A percentile compares a stretch with the other conserved stretches of the same genome.
Evolutionary conservation across 148 eudicot species (phyloP).

Genomic region (Pharnaceum exiguum): DNA sequence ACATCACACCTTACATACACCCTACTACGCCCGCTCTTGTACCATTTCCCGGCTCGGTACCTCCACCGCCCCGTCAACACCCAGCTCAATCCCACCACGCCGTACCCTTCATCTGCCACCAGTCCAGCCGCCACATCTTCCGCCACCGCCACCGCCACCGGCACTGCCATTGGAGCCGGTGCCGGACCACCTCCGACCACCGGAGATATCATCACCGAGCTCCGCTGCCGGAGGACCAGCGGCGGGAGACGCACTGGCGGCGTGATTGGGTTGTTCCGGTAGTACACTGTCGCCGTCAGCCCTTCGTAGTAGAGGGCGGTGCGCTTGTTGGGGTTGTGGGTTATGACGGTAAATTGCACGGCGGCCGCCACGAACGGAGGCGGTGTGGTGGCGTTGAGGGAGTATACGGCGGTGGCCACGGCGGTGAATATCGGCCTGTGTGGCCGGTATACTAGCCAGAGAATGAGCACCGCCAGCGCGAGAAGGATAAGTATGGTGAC

Average conservation of each 20-base stretch:
- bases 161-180: too few species aligned
- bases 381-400: conserved; percentile 43
- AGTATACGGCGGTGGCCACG: conserved; percentile 36
- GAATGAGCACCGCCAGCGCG: conserved; percentile 40
- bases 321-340: conserved; percentile 59
- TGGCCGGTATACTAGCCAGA: conserved; percentile 73
- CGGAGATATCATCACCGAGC: conserved; percentile 29
- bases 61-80: conserved; percentile 57
- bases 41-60: conserved; percentile 56
- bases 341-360: conserved; percentile 56
- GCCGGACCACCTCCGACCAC: conserved; percentile 32
- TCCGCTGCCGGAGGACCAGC: conserved; percentile 7
- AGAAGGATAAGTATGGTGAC: conserved; percentile 31
- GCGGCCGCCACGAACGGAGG: conserved; percentile 42
- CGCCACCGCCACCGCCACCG: conserved; percentile 24
- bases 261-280: conserved; percentile 59
- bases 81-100: conserved; percentile 60
- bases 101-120: conserved; percentile 35
- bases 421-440: conserved; percentile 57
- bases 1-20: conserved; percentile 63
- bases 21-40: conserved; percentile 40
- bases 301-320: conserved; percentile 52
- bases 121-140: conserved; percentile 29
- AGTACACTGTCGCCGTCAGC: conserved; percentile 48
- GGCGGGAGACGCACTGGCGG: conserved; percentile 35